These are phyloP conservation scores for Thecaphora thlaspeos DNA, from an alignment of 1,284 basidiomycete species.

Conservation along the genomic window DNA sequence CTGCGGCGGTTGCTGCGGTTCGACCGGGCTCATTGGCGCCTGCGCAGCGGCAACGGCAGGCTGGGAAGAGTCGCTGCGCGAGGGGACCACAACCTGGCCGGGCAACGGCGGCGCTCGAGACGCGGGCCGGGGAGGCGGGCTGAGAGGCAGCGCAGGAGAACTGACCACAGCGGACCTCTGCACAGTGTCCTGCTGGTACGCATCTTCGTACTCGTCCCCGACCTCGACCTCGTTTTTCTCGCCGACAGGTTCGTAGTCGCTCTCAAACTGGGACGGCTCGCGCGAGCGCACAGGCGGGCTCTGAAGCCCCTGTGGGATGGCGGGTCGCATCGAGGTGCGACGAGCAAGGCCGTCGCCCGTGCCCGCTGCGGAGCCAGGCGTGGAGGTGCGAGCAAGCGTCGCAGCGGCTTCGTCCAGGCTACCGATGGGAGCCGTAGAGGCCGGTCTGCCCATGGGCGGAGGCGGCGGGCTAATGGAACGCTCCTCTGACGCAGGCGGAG, in stretches of 20 bases:
- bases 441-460: constrained; percentile 15
- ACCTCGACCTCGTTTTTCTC: constrained; percentile 18
- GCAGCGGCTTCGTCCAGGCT: constrained; percentile 26
- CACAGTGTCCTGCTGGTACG: too few species aligned
- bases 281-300: constrained; percentile 30
- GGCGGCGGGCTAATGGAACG: constrained; percentile 8
- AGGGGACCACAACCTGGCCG: too few species aligned
- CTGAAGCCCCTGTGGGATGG: constrained; percentile 20
- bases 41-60: too few species aligned
- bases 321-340: constrained; percentile 27
- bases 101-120: constrained; percentile 78
- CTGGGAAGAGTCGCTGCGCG: too few species aligned
- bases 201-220: constrained; percentile 65
- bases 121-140: constrained; percentile 67
- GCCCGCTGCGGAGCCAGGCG: constrained; percentile 22
- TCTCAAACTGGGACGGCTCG: constrained; percentile 14
- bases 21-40: constrained; percentile 68
- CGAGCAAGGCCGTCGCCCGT: too few species aligned
- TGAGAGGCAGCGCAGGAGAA: constrained; percentile 26
- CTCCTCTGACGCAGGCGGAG: constrained; percentile 11
- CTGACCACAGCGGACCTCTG: too few species aligned
- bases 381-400: too few species aligned
- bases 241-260: too few species aligned
- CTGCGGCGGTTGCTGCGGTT: constrained; percentile 73
- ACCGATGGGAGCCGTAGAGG: constrained; percentile 24